These are phyloP conservation scores for Sclerotinia spermophila DNA, from an alignment of 2,329 filamentous ascomycete species.

Conservation along the genomic window DNA sequence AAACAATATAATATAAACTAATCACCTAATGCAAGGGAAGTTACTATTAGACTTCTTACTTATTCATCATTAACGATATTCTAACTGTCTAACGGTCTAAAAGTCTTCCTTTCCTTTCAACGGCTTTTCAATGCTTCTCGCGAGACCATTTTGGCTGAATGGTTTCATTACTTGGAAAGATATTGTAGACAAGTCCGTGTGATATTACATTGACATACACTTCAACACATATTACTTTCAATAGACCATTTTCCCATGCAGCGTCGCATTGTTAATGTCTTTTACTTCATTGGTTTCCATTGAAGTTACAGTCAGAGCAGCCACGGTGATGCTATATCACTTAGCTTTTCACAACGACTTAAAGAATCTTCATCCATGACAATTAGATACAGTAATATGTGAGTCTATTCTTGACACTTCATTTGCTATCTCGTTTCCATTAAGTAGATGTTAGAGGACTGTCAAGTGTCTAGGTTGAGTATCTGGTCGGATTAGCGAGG, in stretches of 20 bases:
- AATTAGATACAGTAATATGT: background rate
- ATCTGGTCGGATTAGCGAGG: constrained; percentile 3
- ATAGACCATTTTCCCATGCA: background rate
- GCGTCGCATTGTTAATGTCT: background rate
- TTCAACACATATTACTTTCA: background rate
- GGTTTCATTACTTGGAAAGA: background rate
- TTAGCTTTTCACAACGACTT: background rate
- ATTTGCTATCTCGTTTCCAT: background rate
- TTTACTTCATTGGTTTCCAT: background rate
- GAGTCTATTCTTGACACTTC: background rate
- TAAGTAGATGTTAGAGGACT: background rate
- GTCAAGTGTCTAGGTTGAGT: background rate
- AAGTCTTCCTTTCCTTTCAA: background rate
- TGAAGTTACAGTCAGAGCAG: background rate
- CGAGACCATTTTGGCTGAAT: background rate
- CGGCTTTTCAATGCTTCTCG: background rate
- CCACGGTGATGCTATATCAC: background rate
- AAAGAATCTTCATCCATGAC: background rate
- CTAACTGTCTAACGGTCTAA: background rate
- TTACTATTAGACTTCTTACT: background rate
- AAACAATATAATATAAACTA: background rate
- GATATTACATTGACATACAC: constrained; percentile 2
- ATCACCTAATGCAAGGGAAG: constrained; percentile 3
- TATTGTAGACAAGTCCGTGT: constrained; percentile 6
- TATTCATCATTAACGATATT: background rate